Conservation (phyloP, 106 monocot species). For the Vanilla planifolia region DNA sequence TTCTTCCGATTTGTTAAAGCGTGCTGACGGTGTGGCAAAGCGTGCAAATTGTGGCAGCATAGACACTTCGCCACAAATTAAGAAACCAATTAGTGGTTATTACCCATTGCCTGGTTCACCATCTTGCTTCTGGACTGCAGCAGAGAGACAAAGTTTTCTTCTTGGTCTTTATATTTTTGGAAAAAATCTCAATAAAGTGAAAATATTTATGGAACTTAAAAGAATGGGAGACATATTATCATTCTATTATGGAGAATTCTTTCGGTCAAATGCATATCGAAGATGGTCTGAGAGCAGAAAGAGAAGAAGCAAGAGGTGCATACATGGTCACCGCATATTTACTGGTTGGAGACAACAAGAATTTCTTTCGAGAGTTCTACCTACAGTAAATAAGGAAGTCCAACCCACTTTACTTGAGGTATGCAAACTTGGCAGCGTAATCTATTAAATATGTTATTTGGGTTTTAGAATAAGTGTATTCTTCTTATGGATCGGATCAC, state of each 20-base stretch:
- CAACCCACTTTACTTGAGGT: conserved; percentile 65
- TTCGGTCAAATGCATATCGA: conserved; percentile 55
- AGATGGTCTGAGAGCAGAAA: conserved; percentile 78
- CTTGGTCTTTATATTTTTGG: conserved; percentile 89
- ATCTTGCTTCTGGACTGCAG: conserved; percentile 37
- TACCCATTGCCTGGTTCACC: conserved; percentile 44
- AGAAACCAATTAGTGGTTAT: too few relatives aligned
- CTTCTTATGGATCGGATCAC: too few relatives aligned
- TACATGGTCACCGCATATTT: conserved; percentile 66
- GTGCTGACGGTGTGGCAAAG: too few relatives aligned
- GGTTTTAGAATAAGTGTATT: too few relatives aligned
- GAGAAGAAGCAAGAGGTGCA: conserved; percentile 45
- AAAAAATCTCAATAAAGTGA: conserved; percentile 56
- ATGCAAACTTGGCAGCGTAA: too few relatives aligned
- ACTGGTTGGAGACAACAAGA: conserved; percentile 79
- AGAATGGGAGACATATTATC: conserved; percentile 62
- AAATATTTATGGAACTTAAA: conserved; percentile 47
- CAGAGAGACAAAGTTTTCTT: conserved; percentile 54
- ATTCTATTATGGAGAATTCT: conserved; percentile 86
- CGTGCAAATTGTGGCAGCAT: too few relatives aligned
- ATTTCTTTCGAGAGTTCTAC: conserved; percentile 45
- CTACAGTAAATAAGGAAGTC: conserved; percentile 22
- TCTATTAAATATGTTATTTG: too few relatives aligned
- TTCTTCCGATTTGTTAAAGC: too few relatives aligned
- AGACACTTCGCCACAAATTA: too few relatives aligned